These are phyloP conservation scores for Eucalyptus camaldulensis DNA, from an alignment of 345 rosid species.

Conservation along the genomic window DNA sequence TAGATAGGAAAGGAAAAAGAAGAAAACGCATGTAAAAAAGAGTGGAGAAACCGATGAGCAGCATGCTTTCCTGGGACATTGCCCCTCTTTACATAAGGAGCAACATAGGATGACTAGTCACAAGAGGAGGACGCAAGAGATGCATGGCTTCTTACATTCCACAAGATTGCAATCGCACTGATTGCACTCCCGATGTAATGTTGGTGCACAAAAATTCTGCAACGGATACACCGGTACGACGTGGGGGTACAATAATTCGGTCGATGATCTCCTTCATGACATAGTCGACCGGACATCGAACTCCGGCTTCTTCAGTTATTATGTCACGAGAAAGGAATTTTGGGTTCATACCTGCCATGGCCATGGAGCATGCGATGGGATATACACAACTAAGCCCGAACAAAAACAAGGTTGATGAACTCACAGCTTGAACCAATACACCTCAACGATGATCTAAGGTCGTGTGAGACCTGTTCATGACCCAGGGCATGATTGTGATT, in stretches of 20 bases:
- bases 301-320: not conserved
- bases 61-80: not conserved
- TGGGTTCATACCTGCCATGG: not conserved
- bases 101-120: not conserved
- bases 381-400: too few species aligned
- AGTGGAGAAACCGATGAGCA: not conserved
- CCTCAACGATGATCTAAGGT: too few species aligned
- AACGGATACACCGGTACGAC: not conserved
- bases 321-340: not conserved
- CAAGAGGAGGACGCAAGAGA: not conserved
- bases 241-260: not conserved
- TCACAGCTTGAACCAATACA: too few species aligned
- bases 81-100: not conserved
- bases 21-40: not conserved
- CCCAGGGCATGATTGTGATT: too few species aligned
- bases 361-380: not conserved
- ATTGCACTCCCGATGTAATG: not conserved
- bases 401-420: too few species aligned
- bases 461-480: rapidly evolving
- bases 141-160: not conserved
- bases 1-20: not conserved
- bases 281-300: not conserved
- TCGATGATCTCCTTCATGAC: not conserved
- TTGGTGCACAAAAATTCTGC: not conserved
- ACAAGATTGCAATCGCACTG: not conserved